Base-by-base conservation (phyloP, 441 rosid species). In the Adansonia grandidieri region DNA sequence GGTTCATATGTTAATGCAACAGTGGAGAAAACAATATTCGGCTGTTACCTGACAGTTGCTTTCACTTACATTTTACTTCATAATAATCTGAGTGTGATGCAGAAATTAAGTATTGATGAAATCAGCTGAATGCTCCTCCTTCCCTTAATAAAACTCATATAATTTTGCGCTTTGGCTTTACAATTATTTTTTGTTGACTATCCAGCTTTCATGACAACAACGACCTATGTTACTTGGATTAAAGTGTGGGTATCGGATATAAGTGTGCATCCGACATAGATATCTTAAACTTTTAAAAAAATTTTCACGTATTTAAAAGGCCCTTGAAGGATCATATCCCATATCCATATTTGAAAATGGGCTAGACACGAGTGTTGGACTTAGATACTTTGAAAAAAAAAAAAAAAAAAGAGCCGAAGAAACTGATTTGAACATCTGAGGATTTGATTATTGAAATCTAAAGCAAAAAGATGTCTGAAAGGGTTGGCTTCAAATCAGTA, bases 51-150 rank as follows among this genome's bases (percentile, higher is more conserved):
- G 24, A n/a, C 24, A 15, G 17, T 8, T 11, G n/a, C 50, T 5
- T 13, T 6, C n/a, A 19, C 13, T 19, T 44, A 7, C 32, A 1
- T 24, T 24, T 28, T 32, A 20, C 28, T 57, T 32, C 19, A 68
- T 19, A 14, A 45, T 45, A 28, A 28, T 28, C 20, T 1, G 37
- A 44, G 17, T 45, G 5, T 45, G 72, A 65, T 67, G 54, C 53
- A 67, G 53, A 67, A 4, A 67, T 67, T 9, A 68, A 68, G 73
- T 47, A 47, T 6, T 47, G 57, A 68, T 11, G 56, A 47, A 47
- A 68, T 68, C 73, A 11, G 17, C 56, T 10, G 56, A 68, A 47
- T 20, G 73, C 73, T 68, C 57, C 17, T 11, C 73, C 2, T 32
- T 66, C 51, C 71, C 71, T 42, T 5, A 1, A 20, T 58, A 20